Percentiles rank a stretch among this genome's conserved stretches.
phyloP scores from a whole-genome alignment of 768 basidiomycete species.

The Serendipita sp. region DNA sequence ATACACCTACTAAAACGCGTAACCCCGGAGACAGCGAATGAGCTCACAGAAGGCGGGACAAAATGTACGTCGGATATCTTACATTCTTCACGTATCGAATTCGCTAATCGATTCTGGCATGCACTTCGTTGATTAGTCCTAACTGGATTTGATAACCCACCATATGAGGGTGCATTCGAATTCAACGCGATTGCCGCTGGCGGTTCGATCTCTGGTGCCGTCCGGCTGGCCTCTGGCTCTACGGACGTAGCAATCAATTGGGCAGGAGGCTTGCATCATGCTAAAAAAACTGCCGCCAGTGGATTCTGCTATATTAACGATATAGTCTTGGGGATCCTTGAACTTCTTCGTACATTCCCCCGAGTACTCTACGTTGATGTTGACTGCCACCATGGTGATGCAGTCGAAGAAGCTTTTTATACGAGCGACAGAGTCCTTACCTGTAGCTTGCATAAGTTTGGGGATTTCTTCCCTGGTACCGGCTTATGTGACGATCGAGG shows the following conservation, averaged over 20 bases:
- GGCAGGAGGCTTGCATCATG: conserved; percentile 97
- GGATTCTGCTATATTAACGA: conserved; percentile 99
- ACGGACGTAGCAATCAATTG: conserved; percentile 84
- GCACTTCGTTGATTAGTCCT: conserved; percentile 21
- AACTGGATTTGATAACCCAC: conserved; percentile 87
- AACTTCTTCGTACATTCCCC: conserved; percentile 68
- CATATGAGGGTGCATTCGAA: conserved; percentile 92
- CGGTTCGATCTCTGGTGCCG: conserved; percentile 84
- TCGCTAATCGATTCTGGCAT: not conserved
- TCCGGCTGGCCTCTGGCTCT: conserved; percentile 59
- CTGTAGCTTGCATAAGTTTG: conserved; percentile 91
- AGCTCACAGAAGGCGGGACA: conserved; percentile 67
- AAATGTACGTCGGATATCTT: conserved; percentile 43
- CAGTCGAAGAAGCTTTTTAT: conserved; percentile 97
- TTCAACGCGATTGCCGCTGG: conserved; percentile 95
- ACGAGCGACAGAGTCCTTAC: conserved; percentile 97
- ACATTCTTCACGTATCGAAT: not conserved
- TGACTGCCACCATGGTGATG: conserved; percentile 96
- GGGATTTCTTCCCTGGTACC: conserved; percentile 86
- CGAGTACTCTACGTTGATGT: conserved; percentile 96
- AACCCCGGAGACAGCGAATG: conserved; percentile 79
- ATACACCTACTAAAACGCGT: conserved; percentile 79
- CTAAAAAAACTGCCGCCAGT: conserved; percentile 95
- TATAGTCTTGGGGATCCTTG: conserved; percentile 87
- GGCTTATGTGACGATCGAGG: conserved; percentile 78